Conservation (phyloP, 129 eudicot genomes). For the Gnaphalium uliginosum region DNA sequence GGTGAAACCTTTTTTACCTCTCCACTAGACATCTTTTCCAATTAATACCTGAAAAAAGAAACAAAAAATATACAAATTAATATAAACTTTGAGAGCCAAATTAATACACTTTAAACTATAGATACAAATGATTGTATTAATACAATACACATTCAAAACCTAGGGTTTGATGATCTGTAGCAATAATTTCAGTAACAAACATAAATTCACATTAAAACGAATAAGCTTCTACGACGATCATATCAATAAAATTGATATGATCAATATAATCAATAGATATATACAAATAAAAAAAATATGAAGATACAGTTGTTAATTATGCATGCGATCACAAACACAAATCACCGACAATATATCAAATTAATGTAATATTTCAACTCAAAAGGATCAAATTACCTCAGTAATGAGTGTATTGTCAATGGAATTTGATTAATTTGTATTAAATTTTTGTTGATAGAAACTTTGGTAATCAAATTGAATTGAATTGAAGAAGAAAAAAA, state of each 20-base stretch:
- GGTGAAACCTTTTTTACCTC: conserved; percentile 73
- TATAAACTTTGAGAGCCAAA: background rate
- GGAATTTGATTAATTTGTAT: background rate
- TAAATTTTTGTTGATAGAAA: background rate
- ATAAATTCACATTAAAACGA: conserved; percentile 5
- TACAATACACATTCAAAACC: conserved; percentile 12
- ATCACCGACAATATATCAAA: conserved; percentile 22
- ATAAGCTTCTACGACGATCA: conserved; percentile 17
- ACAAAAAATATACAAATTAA: background rate
- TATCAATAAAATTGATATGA: conserved; percentile 4
- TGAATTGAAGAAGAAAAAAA: conserved; percentile 6
- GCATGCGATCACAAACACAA: conserved; percentile 36
- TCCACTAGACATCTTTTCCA: conserved; percentile 59
- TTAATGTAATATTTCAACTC: background rate
- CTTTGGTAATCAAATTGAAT: background rate
- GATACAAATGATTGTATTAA: background rate
- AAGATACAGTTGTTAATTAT: conserved; percentile 18
- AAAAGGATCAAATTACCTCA: conserved; percentile 25
- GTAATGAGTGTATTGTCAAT: background rate
- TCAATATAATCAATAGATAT: background rate
- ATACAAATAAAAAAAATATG: conserved; percentile 24
- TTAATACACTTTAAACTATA: background rate
- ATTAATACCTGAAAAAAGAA: conserved; percentile 17
- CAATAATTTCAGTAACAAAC: conserved; percentile 17
- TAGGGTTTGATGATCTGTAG: conserved; percentile 33